Conservation (phyloP, 805 yeast genomes). For the Pachysolen tannophilus region DNA sequence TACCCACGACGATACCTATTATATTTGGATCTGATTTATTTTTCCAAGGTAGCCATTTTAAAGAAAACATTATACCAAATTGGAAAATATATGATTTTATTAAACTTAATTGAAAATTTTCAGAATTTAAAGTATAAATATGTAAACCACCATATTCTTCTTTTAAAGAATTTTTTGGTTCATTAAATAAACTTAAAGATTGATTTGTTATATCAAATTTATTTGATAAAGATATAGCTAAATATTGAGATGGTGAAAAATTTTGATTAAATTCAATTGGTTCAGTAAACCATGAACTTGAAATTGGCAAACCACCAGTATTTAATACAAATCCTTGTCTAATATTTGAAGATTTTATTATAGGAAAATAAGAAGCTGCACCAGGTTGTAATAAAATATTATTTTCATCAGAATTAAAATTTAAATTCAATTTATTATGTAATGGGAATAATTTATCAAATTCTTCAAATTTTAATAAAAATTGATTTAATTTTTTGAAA, state of each 20-base stretch:
- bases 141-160: conserved; percentile 29
- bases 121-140: conserved; percentile 31
- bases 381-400: conserved; percentile 10
- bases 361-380: conserved; percentile 4
- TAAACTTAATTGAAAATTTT: conserved; percentile 20
- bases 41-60: conserved; percentile 32
- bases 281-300: conserved; percentile 42
- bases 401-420: conserved; percentile 12
- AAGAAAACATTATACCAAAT: conserved; percentile 36
- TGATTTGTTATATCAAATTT: conserved; percentile 20
- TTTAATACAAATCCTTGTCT: conserved; percentile 31
- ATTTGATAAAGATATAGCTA: conserved; percentile 45
- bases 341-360: conserved; percentile 19
- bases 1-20: conserved; percentile 40
- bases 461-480: conserved; percentile 15
- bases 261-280: conserved; percentile 13
- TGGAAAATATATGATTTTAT: conserved; percentile 25
- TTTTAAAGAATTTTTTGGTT: conserved; percentile 1
- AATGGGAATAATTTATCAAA: conserved; percentile 19
- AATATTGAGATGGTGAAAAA: conserved; percentile 22
- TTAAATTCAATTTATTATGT: conserved; percentile 10
- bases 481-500: no score
- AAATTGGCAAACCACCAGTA: conserved; percentile 44
- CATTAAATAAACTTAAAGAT: conserved; percentile 19
- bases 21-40: conserved; percentile 19